Percentiles rank a stretch among this genome's conserved stretches.
phyloP scores from a whole-genome alignment of 305 asterid genomes.

The Striga hermonthica region DNA sequence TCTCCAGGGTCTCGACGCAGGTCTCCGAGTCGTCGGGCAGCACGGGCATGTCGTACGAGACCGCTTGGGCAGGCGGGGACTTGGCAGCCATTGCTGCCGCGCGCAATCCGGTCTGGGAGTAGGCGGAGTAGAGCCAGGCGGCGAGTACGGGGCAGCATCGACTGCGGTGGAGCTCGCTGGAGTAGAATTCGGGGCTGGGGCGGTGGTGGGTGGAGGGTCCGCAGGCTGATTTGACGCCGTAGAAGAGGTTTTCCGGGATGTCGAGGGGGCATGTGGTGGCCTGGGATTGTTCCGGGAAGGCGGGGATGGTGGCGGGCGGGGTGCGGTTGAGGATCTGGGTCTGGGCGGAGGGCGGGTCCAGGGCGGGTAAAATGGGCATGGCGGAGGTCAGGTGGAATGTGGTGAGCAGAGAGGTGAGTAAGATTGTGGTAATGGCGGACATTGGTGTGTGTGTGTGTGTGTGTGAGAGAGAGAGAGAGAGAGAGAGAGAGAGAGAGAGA shows the following conservation, averaged over 20 bases:
- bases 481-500: too few relatives aligned
- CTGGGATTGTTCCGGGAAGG: constrained; percentile 82
- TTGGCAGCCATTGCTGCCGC: constrained; percentile 20
- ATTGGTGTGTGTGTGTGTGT: constrained; percentile 41
- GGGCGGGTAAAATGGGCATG: constrained; percentile 53
- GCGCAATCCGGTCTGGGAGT: constrained; percentile 61
- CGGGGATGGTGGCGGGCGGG: constrained; percentile 71
- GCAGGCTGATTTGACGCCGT: constrained; percentile 63
- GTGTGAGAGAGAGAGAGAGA: too few relatives aligned
- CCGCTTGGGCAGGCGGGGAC: constrained; percentile 33
- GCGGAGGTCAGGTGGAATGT: constrained; percentile 36
- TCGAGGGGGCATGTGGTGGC: constrained; percentile 67
- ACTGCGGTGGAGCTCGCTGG: constrained; percentile 56
- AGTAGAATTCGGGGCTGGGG: constrained; percentile 38
- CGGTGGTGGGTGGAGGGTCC: constrained; percentile 47
- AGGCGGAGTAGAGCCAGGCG: constrained; percentile 88
- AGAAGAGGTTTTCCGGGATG: constrained; percentile 70
- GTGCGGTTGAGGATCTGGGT: constrained; percentile 48
- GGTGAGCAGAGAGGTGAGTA: constrained; percentile 37
- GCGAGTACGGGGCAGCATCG: constrained; percentile 93
- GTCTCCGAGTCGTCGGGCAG: constrained; percentile 90
- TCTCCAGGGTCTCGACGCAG: constrained; percentile 70
- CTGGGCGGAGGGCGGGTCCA: constrained; percentile 49
- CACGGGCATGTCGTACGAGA: constrained; percentile 71
- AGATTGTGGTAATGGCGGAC: constrained; percentile 40